These are phyloP conservation scores for Kwoniella botswanensis DNA, from an alignment of 768 basidiomycete species.

Conservation along the genomic window DNA sequence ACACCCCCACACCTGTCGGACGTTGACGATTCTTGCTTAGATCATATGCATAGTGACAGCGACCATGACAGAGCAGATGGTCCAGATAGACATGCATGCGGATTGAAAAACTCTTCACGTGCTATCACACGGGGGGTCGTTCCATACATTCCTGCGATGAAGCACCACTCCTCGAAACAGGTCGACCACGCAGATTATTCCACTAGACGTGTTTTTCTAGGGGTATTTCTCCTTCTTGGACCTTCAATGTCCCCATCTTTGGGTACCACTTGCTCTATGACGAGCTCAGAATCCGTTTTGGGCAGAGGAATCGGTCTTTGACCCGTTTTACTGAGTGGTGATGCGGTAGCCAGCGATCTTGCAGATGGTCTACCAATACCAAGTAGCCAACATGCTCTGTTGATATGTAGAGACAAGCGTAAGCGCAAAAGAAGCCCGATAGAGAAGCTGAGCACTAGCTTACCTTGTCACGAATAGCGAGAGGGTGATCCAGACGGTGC, in stretches of 20 bases:
- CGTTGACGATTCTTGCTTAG: no score
- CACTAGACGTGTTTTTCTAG: slow-evolving; percentile 8
- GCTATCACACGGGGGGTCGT: no score
- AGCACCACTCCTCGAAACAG: no score
- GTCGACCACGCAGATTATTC: neutral
- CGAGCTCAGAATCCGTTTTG: slow-evolving; percentile 14
- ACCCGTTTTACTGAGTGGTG: neutral
- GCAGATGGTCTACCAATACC: slow-evolving; percentile 18
- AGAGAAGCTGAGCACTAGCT: neutral
- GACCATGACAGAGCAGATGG: no score
- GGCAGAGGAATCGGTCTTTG: slow-evolving; percentile 24
- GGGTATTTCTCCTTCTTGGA: slow-evolving; percentile 3
- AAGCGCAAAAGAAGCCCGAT: neutral
- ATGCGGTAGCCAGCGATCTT: slow-evolving; percentile 6
- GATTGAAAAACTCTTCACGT: no score
- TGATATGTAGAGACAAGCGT: neutral
- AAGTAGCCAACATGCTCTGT: slow-evolving; percentile 14
- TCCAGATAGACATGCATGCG: no score
- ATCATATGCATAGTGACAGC: no score
- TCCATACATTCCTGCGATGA: no score
- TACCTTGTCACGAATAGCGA: slow-evolving; percentile 40
- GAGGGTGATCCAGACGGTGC: slow-evolving; percentile 51
- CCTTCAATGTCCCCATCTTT: neutral
- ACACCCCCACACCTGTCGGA: neutral
- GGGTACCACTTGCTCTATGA: slow-evolving; percentile 11